A percentile compares a stretch with the other conserved stretches of the same genome.
Conservation (phyloP, 176 grass and related monocot genomes). For the Dendrocalamus sinicus region DNA sequence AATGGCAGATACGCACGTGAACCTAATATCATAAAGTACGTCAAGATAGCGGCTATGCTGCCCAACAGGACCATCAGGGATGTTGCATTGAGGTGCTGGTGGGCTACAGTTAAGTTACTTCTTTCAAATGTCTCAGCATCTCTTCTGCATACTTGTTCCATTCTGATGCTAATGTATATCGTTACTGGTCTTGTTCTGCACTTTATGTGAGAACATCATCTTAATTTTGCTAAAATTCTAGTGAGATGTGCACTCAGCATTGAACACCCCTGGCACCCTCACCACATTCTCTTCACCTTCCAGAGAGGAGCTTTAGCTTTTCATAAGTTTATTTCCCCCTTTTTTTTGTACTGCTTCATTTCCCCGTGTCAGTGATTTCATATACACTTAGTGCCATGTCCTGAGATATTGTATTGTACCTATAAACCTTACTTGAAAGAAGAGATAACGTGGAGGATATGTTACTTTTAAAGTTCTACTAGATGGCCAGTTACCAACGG, state of each 20-base stretch:
- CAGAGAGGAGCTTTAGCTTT: background rate
- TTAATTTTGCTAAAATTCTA: conserved; percentile 17
- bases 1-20: conserved; percentile 74
- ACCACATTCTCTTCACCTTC: background rate
- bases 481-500: background rate
- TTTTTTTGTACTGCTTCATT: background rate
- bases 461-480: conserved; percentile 10
- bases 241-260: background rate
- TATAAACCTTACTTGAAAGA: background rate
- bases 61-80: conserved; percentile 90
- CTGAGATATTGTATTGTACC: background rate
- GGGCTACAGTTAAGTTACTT: conserved; percentile 73
- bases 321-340: background rate
- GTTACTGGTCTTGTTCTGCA: conserved; percentile 3
- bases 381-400: background rate
- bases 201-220: background rate
- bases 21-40: conserved; percentile 94
- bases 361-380: background rate
- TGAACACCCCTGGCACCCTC: background rate
- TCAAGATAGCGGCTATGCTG: conserved; percentile 93
- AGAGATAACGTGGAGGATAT: background rate
- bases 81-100: conserved; percentile 89
- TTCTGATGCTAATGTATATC: background rate
- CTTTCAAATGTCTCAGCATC: conserved; percentile 26
- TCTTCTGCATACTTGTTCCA: background rate